phyloP scores from a whole-genome alignment of 768 basidiomycete species.

The Lactarius hengduanensis region DNA sequence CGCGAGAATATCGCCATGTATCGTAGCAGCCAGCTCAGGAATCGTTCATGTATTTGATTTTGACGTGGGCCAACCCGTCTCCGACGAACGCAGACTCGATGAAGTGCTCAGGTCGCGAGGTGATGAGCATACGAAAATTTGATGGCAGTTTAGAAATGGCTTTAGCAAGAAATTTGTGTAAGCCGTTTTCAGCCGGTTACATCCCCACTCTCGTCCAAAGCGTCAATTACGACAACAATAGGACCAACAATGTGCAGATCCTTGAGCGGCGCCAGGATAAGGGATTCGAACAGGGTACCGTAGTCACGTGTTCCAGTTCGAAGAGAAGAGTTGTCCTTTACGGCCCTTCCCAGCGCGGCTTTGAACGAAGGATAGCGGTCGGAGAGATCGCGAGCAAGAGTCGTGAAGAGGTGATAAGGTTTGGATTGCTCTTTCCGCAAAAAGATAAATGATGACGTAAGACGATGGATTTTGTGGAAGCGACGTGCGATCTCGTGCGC shows the following conservation, averaged over 20 bases:
- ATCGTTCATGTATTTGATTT: neutral
- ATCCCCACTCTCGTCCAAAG: neutral
- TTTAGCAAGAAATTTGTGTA: neutral
- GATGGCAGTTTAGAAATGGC: neutral
- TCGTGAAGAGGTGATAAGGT: slow-evolving; percentile 4
- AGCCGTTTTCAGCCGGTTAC: neutral
- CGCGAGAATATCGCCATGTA: neutral
- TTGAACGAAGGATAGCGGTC: neutral
- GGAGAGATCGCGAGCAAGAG: neutral
- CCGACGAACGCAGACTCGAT: neutral
- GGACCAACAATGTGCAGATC: neutral
- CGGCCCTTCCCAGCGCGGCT: too few species aligned
- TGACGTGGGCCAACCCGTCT: too few species aligned
- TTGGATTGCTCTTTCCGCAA: slow-evolving; percentile 2
- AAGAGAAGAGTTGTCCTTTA: neutral
- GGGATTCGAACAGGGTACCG: neutral
- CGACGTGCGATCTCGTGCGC: neutral
- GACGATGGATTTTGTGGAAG: neutral
- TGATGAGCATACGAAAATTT: neutral
- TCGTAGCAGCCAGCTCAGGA: neutral
- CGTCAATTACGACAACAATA: neutral
- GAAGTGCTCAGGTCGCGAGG: neutral
- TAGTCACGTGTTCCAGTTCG: neutral
- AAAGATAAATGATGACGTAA: neutral
- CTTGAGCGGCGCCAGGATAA: neutral